phyloP scores from a whole-genome alignment of 441 rosid genomes.

The Corymbia calophylla region DNA sequence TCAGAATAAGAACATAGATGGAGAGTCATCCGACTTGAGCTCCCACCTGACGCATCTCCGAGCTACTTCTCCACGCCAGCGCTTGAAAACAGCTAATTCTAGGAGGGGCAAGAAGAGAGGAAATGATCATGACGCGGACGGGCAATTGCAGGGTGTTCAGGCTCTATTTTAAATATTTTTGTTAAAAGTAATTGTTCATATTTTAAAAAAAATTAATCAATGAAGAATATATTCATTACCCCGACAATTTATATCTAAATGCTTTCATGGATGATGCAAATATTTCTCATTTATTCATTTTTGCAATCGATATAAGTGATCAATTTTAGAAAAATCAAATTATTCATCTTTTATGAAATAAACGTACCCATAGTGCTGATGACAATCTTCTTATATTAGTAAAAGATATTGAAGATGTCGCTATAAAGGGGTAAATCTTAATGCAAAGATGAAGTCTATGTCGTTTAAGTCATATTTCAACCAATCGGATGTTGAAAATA shows the following conservation, averaged over 20 bases:
- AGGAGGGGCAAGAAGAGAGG: background rate
- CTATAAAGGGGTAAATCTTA: background rate
- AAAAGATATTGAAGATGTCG: background rate
- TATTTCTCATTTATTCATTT: no score
- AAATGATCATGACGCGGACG: background rate
- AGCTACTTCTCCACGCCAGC: background rate
- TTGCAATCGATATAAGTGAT: no score
- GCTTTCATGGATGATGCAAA: accelerated
- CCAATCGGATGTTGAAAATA: background rate
- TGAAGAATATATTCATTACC: no score
- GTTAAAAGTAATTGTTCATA: no score
- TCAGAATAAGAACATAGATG: background rate
- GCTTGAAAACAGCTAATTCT: background rate
- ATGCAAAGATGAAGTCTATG: background rate
- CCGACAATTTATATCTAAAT: no score
- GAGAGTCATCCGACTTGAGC: background rate
- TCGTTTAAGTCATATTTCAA: background rate
- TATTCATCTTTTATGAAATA: no score
- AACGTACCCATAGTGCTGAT: background rate
- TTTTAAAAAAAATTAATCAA: no score
- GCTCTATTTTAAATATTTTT: background rate
- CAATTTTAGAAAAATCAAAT: no score
- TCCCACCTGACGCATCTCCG: background rate
- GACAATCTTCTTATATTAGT: background rate
- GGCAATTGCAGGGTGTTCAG: background rate